Evolutionary conservation across 2,329 filamentous ascomycete genomes (phyloP), one percentile per base, ranked within the genome.

Genomic region (Alternaria panax): DNA sequence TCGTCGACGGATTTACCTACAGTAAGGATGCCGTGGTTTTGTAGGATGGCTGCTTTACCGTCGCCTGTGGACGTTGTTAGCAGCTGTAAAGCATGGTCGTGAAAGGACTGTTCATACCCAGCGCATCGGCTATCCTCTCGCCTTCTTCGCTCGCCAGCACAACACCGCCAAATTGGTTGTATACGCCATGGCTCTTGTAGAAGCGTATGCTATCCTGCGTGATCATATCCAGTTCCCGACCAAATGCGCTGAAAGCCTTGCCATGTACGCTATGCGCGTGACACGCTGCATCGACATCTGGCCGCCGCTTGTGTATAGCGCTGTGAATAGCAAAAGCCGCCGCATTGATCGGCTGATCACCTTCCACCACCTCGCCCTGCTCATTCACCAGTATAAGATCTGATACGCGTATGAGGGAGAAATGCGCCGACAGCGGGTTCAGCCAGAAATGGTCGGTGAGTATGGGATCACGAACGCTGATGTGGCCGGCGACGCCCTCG

Each of bases 321-420:
- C 76, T 79, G 60, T 83, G 81, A 38, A 83, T 83, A 0, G 80
- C 78, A 62, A 82, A 83, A 1, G 80, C 81, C 1, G 81, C 81
- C 6, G 80, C 78, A 57, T 83, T 83, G 62, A 83, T 76, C 62
- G 73, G 74, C 51, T 76, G 68, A 78, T 79, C 56, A 9, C 79
- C 79, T 18, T 78, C 69, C 1, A 80, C 78, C 2, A 80, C 75
- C 20, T 76, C 67, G 22, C 80, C 80, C 16, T 76, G 68, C 57
- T 82, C 79, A 46, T 81, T 76, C 68, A 81, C 78, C 2, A 81
- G 75, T 42, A 82, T 80, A 53, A 82, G 66, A 54, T 81, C 79
- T 3, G 72, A 77, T 24, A 81, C 80, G 20, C 67, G 65, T 54
- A 82, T 79, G 22, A 76, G 75, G 1, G 72, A 75, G 68, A 84